Conservation (phyloP, 257 asterid species). For the Cinchona pubescens region DNA sequence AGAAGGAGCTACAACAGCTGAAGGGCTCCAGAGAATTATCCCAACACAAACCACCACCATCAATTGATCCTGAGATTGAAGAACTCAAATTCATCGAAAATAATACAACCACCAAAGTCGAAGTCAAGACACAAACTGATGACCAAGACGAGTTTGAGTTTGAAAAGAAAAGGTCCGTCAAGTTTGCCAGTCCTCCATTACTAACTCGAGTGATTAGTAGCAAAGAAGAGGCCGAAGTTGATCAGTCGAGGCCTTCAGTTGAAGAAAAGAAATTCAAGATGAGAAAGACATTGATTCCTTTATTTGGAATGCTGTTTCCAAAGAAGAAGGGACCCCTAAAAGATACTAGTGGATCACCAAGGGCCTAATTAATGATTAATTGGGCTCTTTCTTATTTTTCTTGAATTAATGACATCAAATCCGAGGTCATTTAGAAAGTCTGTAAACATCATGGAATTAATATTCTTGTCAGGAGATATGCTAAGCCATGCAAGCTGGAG, state of each 20-base stretch:
- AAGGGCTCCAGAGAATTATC: conserved; percentile 33
- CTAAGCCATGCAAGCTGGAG: not conserved
- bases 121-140: conserved; percentile 16
- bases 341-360: not conserved
- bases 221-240: conserved; percentile 21
- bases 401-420: conserved; percentile 7
- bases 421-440: not conserved
- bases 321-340: conserved; percentile 42
- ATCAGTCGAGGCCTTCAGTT: conserved; percentile 6
- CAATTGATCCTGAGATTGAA: conserved; percentile 46
- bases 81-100: conserved; percentile 61
- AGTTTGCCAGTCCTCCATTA: conserved; percentile 70
- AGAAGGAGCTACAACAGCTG: conserved; percentile 54
- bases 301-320: conserved; percentile 50
- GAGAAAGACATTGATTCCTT: conserved; percentile 59
- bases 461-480: not conserved
- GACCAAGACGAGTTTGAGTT: conserved; percentile 11
- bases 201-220: conserved; percentile 42
- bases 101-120: conserved; percentile 3
- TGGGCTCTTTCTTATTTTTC: not conserved
- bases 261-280: conserved; percentile 43
- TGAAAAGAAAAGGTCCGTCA: conserved; percentile 68
- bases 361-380: not conserved
- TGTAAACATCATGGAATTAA: not conserved
- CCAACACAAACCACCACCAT: conserved; percentile 3